Evolutionary conservation across 2,329 filamentous ascomycete species (phyloP).

Genomic region (Alternaria sp.): DNA sequence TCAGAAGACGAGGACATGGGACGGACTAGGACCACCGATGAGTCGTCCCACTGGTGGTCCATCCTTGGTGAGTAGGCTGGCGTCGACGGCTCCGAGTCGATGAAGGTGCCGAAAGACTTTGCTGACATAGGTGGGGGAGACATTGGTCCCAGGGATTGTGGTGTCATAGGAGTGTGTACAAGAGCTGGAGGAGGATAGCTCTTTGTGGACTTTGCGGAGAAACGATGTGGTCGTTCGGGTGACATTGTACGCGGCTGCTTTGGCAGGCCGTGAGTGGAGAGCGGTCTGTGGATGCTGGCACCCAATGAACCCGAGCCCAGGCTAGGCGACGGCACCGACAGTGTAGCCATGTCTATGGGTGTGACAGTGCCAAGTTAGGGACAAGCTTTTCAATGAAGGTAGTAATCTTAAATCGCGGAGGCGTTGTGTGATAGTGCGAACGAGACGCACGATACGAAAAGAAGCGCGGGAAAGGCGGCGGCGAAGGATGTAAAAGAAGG

Average conservation of each 20-base stretch:
- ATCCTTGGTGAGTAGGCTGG: constrained; percentile 44
- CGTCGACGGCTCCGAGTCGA: constrained; percentile 48
- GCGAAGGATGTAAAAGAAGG: constrained; percentile 18
- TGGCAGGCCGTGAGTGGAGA: constrained; percentile 44
- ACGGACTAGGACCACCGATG: constrained; percentile 36
- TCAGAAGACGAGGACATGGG: constrained; percentile 37
- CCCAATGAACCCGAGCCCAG: constrained; percentile 28
- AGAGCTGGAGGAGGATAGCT: constrained; percentile 22
- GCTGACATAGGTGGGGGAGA: constrained; percentile 46
- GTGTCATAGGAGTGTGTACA: constrained; percentile 25
- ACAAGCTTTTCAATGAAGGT: constrained; percentile 5
- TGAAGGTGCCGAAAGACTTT: constrained; percentile 45
- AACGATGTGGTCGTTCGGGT: constrained; percentile 39
- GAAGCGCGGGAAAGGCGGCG: constrained; percentile 14
- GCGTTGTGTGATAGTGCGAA: constrained; percentile 7
- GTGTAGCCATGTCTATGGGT: constrained; percentile 25
- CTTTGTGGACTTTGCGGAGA: constrained; percentile 32
- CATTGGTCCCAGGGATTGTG: constrained; percentile 32
- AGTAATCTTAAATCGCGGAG: neutral
- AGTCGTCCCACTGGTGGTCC: constrained; percentile 35
- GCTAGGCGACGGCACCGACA: constrained; percentile 32
- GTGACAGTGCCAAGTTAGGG: constrained; percentile 10
- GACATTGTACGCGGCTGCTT: constrained; percentile 38
- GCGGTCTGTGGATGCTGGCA: constrained; percentile 31
- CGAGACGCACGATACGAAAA: constrained; percentile 11